Conservation (phyloP, 352 stramenopile genomes). For the Pythium volutum region DNA sequence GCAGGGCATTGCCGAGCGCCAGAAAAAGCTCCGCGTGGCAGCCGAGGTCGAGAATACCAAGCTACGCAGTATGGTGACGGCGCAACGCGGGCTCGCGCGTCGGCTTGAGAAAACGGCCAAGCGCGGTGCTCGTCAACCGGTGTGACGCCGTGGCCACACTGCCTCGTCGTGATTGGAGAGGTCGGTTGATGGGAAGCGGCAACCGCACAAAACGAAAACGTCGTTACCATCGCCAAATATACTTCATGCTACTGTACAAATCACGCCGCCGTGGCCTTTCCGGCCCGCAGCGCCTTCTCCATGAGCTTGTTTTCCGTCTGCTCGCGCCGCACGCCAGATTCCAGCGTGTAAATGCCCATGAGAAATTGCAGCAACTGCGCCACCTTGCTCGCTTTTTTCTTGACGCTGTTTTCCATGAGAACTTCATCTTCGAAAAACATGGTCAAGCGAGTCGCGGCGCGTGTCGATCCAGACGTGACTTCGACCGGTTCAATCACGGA, state of each 20-base stretch:
- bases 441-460: not conserved
- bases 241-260: not conserved
- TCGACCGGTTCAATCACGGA: constrained; percentile 1
- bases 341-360: not conserved
- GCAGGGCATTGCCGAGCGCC: too few species aligned
- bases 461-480: not conserved
- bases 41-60: not conserved
- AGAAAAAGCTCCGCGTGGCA: not conserved
- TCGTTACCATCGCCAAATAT: too few species aligned
- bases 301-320: constrained; percentile 9
- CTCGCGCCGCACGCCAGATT: not conserved
- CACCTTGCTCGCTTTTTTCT: not conserved
- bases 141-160: too few species aligned
- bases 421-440: not conserved
- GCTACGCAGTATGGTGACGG: not conserved
- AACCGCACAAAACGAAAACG: too few species aligned
- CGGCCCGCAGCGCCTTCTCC: not conserved
- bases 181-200: too few species aligned
- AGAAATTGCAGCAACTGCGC: not conserved
- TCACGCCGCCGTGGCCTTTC: not conserved
- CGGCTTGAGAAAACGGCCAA: not conserved
- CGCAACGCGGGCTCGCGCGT: not conserved
- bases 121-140: not conserved
- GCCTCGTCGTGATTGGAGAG: too few species aligned
- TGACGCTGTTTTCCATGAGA: not conserved